A percentile compares a stretch with the other conserved stretches of the same genome.
phyloP scores from a whole-genome alignment of 306 rosid genomes.

The Begonia fuchsioides region DNA sequence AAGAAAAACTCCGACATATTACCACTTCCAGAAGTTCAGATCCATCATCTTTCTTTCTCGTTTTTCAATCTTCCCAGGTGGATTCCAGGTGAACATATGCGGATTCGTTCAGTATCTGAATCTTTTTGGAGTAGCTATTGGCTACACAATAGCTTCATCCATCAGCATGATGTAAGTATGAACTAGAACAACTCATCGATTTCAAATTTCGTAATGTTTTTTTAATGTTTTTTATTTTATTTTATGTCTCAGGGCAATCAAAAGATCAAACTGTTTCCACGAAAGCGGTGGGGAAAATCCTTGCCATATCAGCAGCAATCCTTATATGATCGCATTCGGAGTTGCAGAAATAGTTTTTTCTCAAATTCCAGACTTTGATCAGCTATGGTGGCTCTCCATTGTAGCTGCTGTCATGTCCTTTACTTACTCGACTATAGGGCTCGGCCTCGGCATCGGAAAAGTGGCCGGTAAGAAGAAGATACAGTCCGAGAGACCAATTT shows the following conservation, averaged over 20 bases:
- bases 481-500: not conserved
- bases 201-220: not conserved
- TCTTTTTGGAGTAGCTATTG: constrained; percentile 59
- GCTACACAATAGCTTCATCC: constrained; percentile 70
- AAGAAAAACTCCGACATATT: not conserved
- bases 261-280: constrained; percentile 55
- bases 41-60: not conserved
- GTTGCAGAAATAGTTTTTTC: constrained; percentile 40
- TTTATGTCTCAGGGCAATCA: constrained; percentile 49
- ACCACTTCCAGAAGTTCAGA: not conserved
- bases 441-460: constrained; percentile 62
- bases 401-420: constrained; percentile 90
- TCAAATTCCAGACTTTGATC: constrained; percentile 69
- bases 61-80: constrained; percentile 34
- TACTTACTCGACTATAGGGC: constrained; percentile 64
- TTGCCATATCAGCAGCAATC: constrained; percentile 55
- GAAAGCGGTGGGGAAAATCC: constrained; percentile 42
- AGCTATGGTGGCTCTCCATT: constrained; percentile 80
- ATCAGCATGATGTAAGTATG: constrained; percentile 70
- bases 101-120: constrained; percentile 66
- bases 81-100: constrained; percentile 45
- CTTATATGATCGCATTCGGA: constrained; percentile 76
- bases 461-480: constrained; percentile 37
- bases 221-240: no score
- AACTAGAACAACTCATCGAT: no score